A percentile compares a stretch with the other conserved stretches of the same genome.
Conservation (phyloP, 1,139 yeast genomes). For the Debaryomyces nepalensis region DNA sequence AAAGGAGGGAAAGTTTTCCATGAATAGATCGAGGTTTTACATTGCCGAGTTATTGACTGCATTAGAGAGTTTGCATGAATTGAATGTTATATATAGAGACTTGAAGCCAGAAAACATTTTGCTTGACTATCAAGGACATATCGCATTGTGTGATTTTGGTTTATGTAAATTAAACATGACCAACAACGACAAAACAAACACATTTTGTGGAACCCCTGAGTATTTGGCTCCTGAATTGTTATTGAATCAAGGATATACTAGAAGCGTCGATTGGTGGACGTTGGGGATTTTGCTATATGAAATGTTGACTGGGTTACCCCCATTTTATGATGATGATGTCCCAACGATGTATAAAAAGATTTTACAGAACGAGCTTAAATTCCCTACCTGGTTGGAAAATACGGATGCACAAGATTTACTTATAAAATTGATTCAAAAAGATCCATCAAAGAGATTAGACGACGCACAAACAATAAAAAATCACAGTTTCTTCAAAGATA, state of each 20-base stretch:
- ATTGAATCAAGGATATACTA: conserved; percentile 90
- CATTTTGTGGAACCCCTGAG: conserved; percentile 97
- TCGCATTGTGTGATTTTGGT: conserved; percentile 96
- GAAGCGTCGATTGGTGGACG: conserved; percentile 98
- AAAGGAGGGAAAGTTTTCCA: conserved; percentile 84
- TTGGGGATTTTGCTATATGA: conserved; percentile 90
- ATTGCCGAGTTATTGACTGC: conserved; percentile 94
- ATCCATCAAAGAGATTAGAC: conserved; percentile 77
- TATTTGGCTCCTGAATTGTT: conserved; percentile 94
- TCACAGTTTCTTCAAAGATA: conserved; percentile 86
- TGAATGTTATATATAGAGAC: conserved; percentile 93
- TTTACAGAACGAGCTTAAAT: conserved; percentile 81
- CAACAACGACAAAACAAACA: conserved; percentile 83
- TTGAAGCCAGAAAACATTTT: conserved; percentile 94
- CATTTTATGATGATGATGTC: conserved; percentile 94
- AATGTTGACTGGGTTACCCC: conserved; percentile 96
- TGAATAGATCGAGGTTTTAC: conserved; percentile 89
- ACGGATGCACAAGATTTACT: conserved; percentile 86
- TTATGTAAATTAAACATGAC: conserved; percentile 94
- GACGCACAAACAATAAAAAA: conserved; percentile 86
- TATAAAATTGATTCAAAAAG: conserved; percentile 77
- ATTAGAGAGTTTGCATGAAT: conserved; percentile 84
- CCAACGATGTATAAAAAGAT: conserved; percentile 94
- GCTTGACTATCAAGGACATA: conserved; percentile 94
- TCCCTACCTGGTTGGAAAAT: conserved; percentile 83